phyloP scores from a whole-genome alignment of 2,329 filamentous ascomycete species.

The Aureobasidium subglaciale region DNA sequence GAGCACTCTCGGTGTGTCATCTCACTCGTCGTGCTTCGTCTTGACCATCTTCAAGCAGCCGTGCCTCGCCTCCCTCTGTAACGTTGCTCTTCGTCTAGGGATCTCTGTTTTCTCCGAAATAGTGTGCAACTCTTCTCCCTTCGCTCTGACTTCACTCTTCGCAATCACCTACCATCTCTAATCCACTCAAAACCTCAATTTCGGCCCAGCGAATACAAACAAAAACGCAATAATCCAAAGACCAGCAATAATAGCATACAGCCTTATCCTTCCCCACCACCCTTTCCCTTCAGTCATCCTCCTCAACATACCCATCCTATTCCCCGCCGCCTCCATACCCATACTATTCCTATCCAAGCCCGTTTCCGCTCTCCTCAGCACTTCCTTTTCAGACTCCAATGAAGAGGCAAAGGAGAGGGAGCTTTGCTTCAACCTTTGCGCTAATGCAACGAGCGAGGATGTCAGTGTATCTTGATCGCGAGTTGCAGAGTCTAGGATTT shows the following conservation, averaged over 20 bases:
- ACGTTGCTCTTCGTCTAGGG: no score
- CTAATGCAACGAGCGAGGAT: conserved; percentile 72
- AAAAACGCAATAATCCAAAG: conserved; percentile 71
- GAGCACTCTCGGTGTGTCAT: no score
- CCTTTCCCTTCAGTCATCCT: conserved; percentile 82
- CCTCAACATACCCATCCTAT: conserved; percentile 68
- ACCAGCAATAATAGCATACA: conserved; percentile 78
- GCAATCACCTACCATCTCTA: not conserved
- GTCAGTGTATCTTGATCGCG: conserved; percentile 47
- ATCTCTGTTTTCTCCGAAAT: no score
- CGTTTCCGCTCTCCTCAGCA: conserved; percentile 62
- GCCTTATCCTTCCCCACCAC: conserved; percentile 69
- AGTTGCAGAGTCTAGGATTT: not conserved
- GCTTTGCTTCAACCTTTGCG: conserved; percentile 66
- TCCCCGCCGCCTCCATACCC: conserved; percentile 68
- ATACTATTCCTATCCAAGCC: conserved; percentile 70
- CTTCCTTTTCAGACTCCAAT: conserved; percentile 66
- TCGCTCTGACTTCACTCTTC: no score
- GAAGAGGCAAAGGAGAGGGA: conserved; percentile 64
- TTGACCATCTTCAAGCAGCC: no score
- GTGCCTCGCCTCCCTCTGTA: no score
- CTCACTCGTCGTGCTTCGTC: no score
- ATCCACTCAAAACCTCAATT: conserved; percentile 77
- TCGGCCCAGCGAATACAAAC: conserved; percentile 79
- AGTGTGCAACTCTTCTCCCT: no score